Evolutionary conservation across 1,139 yeast genomes (phyloP).

Genomic region (Geotrichum candidum): DNA sequence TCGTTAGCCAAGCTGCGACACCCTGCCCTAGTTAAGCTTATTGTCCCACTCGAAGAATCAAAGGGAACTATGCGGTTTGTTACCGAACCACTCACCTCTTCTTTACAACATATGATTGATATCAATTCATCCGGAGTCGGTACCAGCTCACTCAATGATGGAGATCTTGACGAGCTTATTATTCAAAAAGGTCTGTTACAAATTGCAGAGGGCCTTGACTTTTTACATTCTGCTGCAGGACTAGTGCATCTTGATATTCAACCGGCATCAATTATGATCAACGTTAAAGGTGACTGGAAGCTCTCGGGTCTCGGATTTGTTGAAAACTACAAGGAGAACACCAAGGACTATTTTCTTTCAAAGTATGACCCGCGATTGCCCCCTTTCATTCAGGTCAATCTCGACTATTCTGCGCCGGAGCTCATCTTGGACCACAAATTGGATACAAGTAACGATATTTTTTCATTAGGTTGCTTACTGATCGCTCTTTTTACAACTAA

Average conservation of each 20-base stretch:
- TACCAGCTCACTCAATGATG: constrained; percentile 26
- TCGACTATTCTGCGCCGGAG: constrained; percentile 76
- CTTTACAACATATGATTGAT: constrained; percentile 45
- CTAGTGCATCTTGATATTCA: constrained; percentile 73
- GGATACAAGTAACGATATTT: constrained; percentile 69
- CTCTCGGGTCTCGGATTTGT: constrained; percentile 69
- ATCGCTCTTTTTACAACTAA: constrained; percentile 50
- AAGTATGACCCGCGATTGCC: constrained; percentile 73
- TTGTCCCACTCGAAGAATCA: constrained; percentile 86
- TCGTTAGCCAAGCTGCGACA: constrained; percentile 78
- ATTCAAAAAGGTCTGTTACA: constrained; percentile 85
- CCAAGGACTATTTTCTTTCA: constrained; percentile 51
- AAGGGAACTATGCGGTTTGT: constrained; percentile 73
- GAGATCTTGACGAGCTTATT: constrained; percentile 54
- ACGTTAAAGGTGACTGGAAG: constrained; percentile 92
- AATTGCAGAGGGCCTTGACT: constrained; percentile 69
- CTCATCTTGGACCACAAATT: constrained; percentile 54
- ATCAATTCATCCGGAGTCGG: constrained; percentile 23
- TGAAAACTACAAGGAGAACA: constrained; percentile 32
- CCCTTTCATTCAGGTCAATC: constrained; percentile 57
- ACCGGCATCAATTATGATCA: constrained; percentile 71
- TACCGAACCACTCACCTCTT: constrained; percentile 68
- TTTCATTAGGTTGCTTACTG: constrained; percentile 73
- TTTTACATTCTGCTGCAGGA: constrained; percentile 70
- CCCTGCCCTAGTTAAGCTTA: constrained; percentile 74